Conservation (phyloP, 306 rosid genomes). For the Vachellia collinsii region DNA sequence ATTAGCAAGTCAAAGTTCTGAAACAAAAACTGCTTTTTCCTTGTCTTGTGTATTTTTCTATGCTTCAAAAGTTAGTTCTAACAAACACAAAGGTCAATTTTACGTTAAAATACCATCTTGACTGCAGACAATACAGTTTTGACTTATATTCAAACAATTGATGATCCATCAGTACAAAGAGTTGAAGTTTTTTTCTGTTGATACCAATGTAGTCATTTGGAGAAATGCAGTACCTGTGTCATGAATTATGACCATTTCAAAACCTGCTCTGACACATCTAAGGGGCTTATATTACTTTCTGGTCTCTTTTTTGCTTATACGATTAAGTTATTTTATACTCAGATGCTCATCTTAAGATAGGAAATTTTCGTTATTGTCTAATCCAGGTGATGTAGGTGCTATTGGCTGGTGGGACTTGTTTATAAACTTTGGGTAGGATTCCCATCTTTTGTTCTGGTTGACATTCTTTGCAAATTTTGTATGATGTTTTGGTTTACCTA, state of each 20-base stretch:
- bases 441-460: constrained; percentile 31
- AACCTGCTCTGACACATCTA: constrained; percentile 27
- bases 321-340: constrained; percentile 27
- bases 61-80: too few species aligned
- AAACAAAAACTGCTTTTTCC: too few species aligned
- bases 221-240: neutral
- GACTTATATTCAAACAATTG: neutral
- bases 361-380: constrained; percentile 14
- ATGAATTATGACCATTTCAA: neutral
- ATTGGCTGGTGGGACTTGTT: constrained; percentile 99
- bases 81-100: neutral
- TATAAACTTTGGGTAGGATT: constrained; percentile 85
- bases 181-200: neutral
- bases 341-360: constrained; percentile 20
- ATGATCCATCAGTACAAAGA: constrained; percentile 5
- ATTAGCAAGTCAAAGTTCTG: too few species aligned
- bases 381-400: constrained; percentile 86
- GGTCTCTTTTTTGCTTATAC: constrained; percentile 10
- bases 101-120: neutral
- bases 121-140: neutral
- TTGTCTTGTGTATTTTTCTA: too few species aligned
- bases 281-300: constrained; percentile 14
- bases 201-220: neutral
- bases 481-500: constrained; percentile 36
- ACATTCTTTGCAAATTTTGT: constrained; percentile 30